Base-by-base conservation (phyloP, 2,329 filamentous ascomycete genomes). In the Scortechinia acanthostroma region DNA sequence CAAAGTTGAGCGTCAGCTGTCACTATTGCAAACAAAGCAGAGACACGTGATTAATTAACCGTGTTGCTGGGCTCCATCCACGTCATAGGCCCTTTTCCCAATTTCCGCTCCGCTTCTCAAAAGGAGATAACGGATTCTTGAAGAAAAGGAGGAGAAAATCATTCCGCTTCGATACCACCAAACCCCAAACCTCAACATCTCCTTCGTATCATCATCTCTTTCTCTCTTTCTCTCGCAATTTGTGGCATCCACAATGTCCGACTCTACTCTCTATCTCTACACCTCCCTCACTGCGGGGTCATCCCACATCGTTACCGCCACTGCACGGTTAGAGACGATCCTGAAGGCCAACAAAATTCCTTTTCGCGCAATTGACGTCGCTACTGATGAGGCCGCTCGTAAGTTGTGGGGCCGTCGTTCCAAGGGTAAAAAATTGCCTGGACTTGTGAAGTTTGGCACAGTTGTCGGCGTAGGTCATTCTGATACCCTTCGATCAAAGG, bases 261-360 rank as follows among this genome's bases (percentile, higher is more conserved):
- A 40, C 35, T 6, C 6, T 6, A 40, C 68, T 4, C 72, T 86
- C 48, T 86, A 82, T 61, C 76, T 86, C 45, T 83, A 83, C 60
- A 84, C 81, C 49, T 85, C 80, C 28, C 68, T 86, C 42, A 85
- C 81, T 6, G 76, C 81, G 48, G 81, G 81, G 48, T 83, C 79
- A 22, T 84, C 80, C 15, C 78, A 83, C 58, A 83, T 86, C 58
- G 71, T 84, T 57, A 85, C 81, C 25, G 80, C 80, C 2, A 85
- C 81, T 1, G 78, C 79, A 6, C 74, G 80, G 44, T 69, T 86
- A 46, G 80, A 86, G 58, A 83, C 78, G 0, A 84, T 86, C 50
- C 72, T 86, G 46, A 83, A 77, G 57, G 80, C 78, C 40, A 83
- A 85, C 64, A 80, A 77, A 54, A 76, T 86, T 43, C 75, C 77